A percentile compares a stretch with the other conserved stretches of the same genome.
These are phyloP conservation scores for Ogataea parapolymorpha DNA, from an alignment of 805 yeast genomes.

Conservation along the genomic window DNA sequence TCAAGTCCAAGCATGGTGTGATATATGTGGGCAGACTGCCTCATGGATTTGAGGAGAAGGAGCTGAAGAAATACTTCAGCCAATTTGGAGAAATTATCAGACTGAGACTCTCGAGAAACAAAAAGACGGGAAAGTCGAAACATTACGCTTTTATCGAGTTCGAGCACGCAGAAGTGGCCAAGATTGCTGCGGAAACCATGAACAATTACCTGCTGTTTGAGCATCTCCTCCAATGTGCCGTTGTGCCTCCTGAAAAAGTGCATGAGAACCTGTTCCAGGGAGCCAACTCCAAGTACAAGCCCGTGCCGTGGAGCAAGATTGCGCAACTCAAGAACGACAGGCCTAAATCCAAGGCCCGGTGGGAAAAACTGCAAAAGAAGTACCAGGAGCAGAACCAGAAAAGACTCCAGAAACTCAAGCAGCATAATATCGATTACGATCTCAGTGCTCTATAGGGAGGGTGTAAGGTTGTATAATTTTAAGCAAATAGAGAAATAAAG, in stretches of 20 bases:
- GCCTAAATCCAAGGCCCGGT: conserved; percentile 52
- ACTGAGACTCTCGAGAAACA: conserved; percentile 81
- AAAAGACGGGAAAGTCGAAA: conserved; percentile 84
- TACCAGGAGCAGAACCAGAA: conserved; percentile 39
- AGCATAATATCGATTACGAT: conserved; percentile 56
- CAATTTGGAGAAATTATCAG: conserved; percentile 88
- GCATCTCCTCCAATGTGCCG: conserved; percentile 66
- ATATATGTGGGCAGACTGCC: conserved; percentile 92
- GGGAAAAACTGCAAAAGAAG: conserved; percentile 51
- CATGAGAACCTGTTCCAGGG: conserved; percentile 60
- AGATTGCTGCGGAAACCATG: conserved; percentile 92
- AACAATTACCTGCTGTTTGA: conserved; percentile 87
- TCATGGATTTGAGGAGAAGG: conserved; percentile 83
- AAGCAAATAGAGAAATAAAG: background rate
- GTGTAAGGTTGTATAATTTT: conserved; percentile 7
- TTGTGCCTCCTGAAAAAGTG: conserved; percentile 53
- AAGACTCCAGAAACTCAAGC: conserved; percentile 48
- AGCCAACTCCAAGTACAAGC: conserved; percentile 50
- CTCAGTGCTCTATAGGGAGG: conserved; percentile 20
- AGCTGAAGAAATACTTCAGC: conserved; percentile 71
- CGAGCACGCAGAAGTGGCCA: conserved; percentile 68
- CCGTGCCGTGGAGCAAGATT: conserved; percentile 58
- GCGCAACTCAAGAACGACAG: conserved; percentile 52
- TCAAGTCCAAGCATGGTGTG: conserved; percentile 51
- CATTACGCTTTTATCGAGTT: conserved; percentile 93